phyloP scores from a whole-genome alignment of 2,329 filamentous ascomycete species.

The Emydomyces testavorans region DNA sequence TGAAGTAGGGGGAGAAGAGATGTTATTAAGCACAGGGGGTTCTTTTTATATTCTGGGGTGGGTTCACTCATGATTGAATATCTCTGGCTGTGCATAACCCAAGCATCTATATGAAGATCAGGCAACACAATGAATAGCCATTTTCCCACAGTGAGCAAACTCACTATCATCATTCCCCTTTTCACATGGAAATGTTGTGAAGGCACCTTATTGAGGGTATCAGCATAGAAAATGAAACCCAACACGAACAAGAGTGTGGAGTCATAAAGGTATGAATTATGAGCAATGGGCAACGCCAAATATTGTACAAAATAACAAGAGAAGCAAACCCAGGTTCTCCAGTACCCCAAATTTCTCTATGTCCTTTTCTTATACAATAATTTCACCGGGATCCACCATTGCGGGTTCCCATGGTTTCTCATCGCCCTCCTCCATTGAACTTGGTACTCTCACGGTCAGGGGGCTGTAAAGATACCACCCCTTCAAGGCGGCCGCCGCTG shows the following conservation, averaged over 20 bases:
- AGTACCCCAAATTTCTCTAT: slow-evolving; percentile 15
- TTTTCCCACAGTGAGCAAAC: background rate
- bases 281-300: slow-evolving; percentile 12
- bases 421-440: slow-evolving; percentile 53
- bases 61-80: too few relatives aligned
- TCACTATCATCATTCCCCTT: background rate
- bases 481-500: slow-evolving; percentile 76
- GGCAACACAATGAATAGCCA: background rate
- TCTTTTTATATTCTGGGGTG: too few relatives aligned
- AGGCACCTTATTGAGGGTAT: background rate
- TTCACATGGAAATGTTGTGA: background rate
- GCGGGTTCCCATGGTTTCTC: slow-evolving; percentile 55
- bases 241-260: background rate
- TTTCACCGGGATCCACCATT: slow-evolving; percentile 60
- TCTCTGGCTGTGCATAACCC: background rate
- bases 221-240: background rate
- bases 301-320: slow-evolving; percentile 20
- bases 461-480: slow-evolving; percentile 95
- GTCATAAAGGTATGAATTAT: background rate
- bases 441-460: slow-evolving; percentile 52
- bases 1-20: too few relatives aligned
- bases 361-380: slow-evolving; percentile 40
- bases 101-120: background rate
- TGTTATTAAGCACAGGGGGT: too few relatives aligned
- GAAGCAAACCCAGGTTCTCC: slow-evolving; percentile 15